Percentiles rank a stretch among this genome's conserved stretches.
phyloP scores from a whole-genome alignment of 495 filamentous ascomycete genomes.

The Aspergillus ostianus region DNA sequence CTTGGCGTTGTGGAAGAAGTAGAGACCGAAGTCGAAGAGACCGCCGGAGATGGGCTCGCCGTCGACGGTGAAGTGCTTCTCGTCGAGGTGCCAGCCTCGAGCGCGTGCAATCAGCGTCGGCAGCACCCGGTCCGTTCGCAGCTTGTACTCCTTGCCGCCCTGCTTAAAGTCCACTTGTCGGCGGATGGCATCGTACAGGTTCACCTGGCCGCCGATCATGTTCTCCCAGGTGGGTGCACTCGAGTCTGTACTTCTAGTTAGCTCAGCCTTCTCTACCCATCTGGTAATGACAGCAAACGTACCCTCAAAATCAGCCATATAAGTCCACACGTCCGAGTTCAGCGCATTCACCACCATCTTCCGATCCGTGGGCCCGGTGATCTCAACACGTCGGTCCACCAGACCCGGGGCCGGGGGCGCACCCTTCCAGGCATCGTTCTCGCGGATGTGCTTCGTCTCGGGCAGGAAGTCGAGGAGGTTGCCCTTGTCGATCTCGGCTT shows the following conservation, averaged over 20 bases:
- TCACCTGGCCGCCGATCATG: slow-evolving; percentile 98
- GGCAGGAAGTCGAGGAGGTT: slow-evolving; percentile 91
- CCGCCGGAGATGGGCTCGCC: slow-evolving; percentile 91
- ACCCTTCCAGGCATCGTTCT: slow-evolving; percentile 91
- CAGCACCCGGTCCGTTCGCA: slow-evolving; percentile 78
- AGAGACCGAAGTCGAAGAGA: slow-evolving; percentile 97
- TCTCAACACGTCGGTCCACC: slow-evolving; percentile 95
- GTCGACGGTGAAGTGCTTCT: slow-evolving; percentile 97
- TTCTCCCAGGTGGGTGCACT: slow-evolving; percentile 98
- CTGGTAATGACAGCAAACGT: slow-evolving; percentile 13
- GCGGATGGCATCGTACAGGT: slow-evolving; percentile 96
- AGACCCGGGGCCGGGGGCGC: slow-evolving; percentile 91
- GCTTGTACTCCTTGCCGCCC: slow-evolving; percentile 93
- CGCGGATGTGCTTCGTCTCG: slow-evolving; percentile 93
- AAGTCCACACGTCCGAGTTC: slow-evolving; percentile 97
- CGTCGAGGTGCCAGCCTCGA: slow-evolving; percentile 92
- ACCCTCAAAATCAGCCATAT: slow-evolving; percentile 99
- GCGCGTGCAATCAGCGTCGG: slow-evolving; percentile 85
- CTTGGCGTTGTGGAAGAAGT: slow-evolving; percentile 98
- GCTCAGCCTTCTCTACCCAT: slow-evolving; percentile 12
- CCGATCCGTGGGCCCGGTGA: slow-evolving; percentile 94
- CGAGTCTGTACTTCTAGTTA: slow-evolving; percentile 61
- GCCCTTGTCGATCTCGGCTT: slow-evolving; percentile 93
- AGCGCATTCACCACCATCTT: slow-evolving; percentile 99
- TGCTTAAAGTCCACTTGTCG: slow-evolving; percentile 96